Evolutionary conservation across 2,329 filamentous ascomycete species (phyloP).

Genomic region (Huntiella bhutanensis): DNA sequence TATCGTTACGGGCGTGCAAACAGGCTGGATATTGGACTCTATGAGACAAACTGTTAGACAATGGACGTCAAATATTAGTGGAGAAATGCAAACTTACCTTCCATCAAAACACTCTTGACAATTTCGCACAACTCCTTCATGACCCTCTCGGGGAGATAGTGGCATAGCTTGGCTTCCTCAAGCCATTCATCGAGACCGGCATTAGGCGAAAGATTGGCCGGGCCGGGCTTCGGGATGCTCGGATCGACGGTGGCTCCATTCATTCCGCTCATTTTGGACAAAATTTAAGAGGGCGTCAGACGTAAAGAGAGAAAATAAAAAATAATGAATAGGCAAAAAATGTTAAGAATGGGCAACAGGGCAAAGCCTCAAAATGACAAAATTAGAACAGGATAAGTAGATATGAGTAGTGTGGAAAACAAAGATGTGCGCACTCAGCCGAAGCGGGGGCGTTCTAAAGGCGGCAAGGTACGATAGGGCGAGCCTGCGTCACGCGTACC

Average conservation of each 20-base stretch:
- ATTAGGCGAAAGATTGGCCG: constrained; percentile 64
- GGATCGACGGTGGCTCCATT: constrained; percentile 4
- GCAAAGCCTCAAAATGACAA: not conserved
- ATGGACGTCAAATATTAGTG: not conserved
- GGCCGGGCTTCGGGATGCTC: constrained; percentile 70
- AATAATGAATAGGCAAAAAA: constrained; percentile 3
- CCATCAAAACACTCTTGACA: constrained; percentile 97
- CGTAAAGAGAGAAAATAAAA: not conserved
- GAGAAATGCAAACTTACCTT: constrained; percentile 40
- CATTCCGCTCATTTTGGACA: not conserved
- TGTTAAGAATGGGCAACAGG: not conserved
- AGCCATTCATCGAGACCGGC: constrained; percentile 92
- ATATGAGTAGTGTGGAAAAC: not conserved
- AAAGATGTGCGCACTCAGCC: constrained; percentile 6
- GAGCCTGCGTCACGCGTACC: constrained; percentile 11
- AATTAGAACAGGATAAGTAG: not conserved
- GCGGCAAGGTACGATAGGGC: constrained; percentile 8
- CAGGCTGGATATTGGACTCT: constrained; percentile 99
- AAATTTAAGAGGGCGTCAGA: not conserved
- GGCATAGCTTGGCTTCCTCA: constrained; percentile 88
- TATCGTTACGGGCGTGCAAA: constrained; percentile 85
- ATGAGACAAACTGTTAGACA: constrained; percentile 1
- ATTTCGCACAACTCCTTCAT: constrained; percentile 99
- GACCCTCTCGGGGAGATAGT: constrained; percentile 83
- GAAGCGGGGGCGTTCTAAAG: constrained; percentile 10